Conservation (phyloP, 2,329 filamentous ascomycete species). For the Celoporthe dispersa region DNA sequence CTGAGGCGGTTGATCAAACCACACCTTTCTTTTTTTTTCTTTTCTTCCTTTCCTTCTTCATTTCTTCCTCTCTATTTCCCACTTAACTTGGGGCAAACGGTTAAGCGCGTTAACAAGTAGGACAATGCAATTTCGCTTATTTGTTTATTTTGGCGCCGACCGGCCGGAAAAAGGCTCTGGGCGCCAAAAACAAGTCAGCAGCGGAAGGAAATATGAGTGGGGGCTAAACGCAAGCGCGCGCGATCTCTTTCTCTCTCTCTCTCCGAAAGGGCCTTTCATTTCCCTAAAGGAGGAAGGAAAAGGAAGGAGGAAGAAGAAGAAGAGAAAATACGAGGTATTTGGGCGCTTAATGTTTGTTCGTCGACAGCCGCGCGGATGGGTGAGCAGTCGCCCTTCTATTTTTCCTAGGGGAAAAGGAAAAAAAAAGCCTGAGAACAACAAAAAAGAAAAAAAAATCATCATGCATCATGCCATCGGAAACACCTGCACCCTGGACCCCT, state of each 20-base stretch:
- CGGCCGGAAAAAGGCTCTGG: background rate
- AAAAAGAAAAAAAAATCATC: background rate
- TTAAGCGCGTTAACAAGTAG: background rate
- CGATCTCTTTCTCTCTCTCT: background rate
- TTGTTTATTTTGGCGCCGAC: background rate
- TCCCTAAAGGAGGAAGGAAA: background rate
- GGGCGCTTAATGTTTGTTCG: background rate
- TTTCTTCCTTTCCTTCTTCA: background rate
- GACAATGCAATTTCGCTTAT: background rate
- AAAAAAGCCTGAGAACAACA: no score
- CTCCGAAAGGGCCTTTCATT: background rate
- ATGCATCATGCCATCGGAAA: background rate
- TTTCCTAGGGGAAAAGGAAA: background rate
- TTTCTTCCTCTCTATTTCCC: no score
- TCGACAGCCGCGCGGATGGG: background rate
- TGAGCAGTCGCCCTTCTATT: background rate
- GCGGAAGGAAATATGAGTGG: background rate
- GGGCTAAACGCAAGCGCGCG: background rate
- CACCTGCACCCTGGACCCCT: background rate
- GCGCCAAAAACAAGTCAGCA: background rate
- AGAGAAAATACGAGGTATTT: background rate
- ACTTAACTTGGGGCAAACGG: background rate
- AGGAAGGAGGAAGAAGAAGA: background rate
- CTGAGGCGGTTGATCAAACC: constrained; percentile 15
- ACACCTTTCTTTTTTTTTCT: background rate